Base-by-base conservation (phyloP, 2,329 filamentous ascomycete genomes). In the Arthrocladium fulminans region DNA sequence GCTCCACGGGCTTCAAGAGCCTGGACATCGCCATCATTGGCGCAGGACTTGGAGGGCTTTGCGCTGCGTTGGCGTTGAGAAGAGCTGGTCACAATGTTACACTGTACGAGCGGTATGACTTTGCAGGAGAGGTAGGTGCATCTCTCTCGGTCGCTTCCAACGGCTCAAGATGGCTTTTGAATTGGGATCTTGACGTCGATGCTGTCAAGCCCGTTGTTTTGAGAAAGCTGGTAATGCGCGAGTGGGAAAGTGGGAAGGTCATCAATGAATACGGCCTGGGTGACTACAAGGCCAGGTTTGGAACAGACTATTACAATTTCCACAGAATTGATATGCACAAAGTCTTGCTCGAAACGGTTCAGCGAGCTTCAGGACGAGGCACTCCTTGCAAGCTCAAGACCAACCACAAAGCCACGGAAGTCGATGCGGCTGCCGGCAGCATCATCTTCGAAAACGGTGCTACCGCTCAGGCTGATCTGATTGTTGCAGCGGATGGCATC, bases 241-340 rank as follows among this genome's bases (percentile, higher is more conserved):
- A 62, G n/a, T 63, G 59, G 58, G 38, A 43, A 1, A 55, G 54
- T n/a, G 61, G 62, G 1, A 47, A 56, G 5, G 55, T 62, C 2
- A 50, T 52, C 30, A 60, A 47, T 25, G 56, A 53, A 3, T 61
- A 61, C 42, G 57, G 55, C 2, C 50, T 63, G 1, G 58, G 57
- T 2, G 59, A 62, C 45, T 64, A 64, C 41, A 57, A 56, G 38
- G 51, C 51, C 8, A 55, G 55, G 25, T 54, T 50, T 27, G 54
- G 52, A 5, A 49, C 47, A 23, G 46, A 51, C 13, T 48, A 54
- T 44, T 63, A 63, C 25, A 55, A 64, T 0, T 60, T 64, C 10
- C 67, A 71, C 49, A 62, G 68, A 6, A 63, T 69, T 20, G 67
- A 70, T 49, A 48, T 72, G 20, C 68, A 70, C 51, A 63, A 63